A percentile compares a stretch with the other conserved stretches of the same genome.
These are phyloP conservation scores for Rauvolfia tetraphylla DNA, from an alignment of 257 asterid genomes.

Conservation along the genomic window DNA sequence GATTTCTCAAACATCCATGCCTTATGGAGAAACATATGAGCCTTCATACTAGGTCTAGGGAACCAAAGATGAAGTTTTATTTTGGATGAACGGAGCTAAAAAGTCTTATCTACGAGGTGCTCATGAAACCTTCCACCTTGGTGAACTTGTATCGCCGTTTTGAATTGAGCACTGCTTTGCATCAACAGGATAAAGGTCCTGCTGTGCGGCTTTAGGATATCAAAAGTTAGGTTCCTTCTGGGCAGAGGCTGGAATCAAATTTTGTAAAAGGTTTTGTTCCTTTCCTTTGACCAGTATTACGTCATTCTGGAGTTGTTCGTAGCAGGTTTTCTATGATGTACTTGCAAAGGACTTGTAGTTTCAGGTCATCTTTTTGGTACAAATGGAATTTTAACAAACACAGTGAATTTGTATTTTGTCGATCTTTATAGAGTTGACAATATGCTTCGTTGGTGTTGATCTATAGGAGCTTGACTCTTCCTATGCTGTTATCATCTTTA, in stretches of 20 bases:
- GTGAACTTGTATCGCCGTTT: background rate
- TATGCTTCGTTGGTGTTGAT: background rate
- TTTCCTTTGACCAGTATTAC: background rate
- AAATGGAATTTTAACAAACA: background rate
- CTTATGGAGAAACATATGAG: slow-evolving; percentile 29
- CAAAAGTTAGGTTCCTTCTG: background rate
- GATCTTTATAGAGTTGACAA: background rate
- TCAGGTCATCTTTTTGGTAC: background rate
- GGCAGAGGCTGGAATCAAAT: background rate
- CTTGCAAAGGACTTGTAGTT: background rate
- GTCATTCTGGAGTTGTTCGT: background rate
- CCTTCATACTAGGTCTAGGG: slow-evolving; percentile 12
- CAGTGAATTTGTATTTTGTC: background rate
- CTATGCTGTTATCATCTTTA: too few relatives aligned
- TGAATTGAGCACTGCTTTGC: background rate
- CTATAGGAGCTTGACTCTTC: too few relatives aligned
- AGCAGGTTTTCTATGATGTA: background rate
- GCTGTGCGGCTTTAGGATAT: background rate
- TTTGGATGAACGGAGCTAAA: background rate
- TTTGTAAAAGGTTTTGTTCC: background rate
- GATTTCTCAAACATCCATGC: slow-evolving; percentile 41
- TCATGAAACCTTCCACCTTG: background rate
- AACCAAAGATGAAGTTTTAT: background rate
- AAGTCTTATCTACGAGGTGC: background rate
- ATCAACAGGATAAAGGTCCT: background rate